These are phyloP conservation scores for Bolboschoenus planiculmis DNA, from an alignment of 176 grass and related monocot genomes.

Conservation along the genomic window DNA sequence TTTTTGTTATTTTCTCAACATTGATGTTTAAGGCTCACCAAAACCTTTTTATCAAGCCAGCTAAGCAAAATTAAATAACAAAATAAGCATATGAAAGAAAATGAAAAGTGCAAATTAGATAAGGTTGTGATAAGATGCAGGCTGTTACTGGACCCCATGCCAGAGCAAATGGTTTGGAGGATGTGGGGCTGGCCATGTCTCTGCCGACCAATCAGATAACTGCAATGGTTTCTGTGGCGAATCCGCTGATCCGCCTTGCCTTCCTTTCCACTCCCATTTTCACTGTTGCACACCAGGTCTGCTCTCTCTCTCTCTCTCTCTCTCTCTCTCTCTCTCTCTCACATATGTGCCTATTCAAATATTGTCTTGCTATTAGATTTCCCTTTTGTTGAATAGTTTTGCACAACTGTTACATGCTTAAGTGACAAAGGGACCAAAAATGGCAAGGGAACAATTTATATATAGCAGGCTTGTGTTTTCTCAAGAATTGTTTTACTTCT, in stretches of 20 bases:
- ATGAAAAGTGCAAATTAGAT: neutral
- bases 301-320: conserved; percentile 1
- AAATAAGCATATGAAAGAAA: neutral
- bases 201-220: conserved; percentile 51
- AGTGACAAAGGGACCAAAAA: neutral
- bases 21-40: neutral
- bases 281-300: conserved; percentile 71
- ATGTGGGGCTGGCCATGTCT: conserved; percentile 38
- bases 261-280: conserved; percentile 70
- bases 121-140: conserved; percentile 27
- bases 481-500: neutral
- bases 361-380: neutral
- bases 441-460: neutral
- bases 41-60: neutral
- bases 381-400: neutral
- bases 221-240: conserved; percentile 54
- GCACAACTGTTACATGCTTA: neutral
- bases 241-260: conserved; percentile 51
- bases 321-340: conserved; percentile 1
- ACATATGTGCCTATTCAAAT: neutral
- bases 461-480: neutral
- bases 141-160: conserved; percentile 69
- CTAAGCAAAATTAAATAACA: neutral
- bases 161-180: conserved; percentile 74
- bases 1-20: neutral